These are phyloP conservation scores for Alternaria arbusti DNA, from an alignment of 2,329 filamentous ascomycete genomes.

Conservation along the genomic window DNA sequence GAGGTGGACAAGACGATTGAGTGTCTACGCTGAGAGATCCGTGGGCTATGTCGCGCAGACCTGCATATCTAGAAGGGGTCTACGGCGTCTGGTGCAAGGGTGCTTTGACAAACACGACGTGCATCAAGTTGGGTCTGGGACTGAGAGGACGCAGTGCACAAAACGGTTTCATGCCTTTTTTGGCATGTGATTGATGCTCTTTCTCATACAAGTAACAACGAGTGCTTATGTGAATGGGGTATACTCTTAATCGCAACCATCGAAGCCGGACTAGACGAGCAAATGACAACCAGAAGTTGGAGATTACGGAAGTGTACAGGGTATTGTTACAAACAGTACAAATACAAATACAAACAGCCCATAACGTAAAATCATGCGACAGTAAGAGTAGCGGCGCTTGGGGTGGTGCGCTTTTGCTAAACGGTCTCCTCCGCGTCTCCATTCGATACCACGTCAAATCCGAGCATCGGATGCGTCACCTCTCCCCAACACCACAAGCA, in stretches of 20 bases:
- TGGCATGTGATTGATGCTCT: too few species aligned
- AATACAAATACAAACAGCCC: neutral
- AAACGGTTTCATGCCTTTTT: neutral
- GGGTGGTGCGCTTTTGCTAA: neutral
- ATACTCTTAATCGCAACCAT: neutral
- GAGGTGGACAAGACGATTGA: neutral
- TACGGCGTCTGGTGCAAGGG: neutral
- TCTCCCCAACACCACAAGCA: conserved; percentile 27
- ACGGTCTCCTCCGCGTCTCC: neutral
- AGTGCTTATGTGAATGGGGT: neutral
- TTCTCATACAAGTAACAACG: neutral
- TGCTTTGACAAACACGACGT: neutral
- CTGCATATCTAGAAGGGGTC: too few species aligned
- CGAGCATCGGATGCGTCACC: conserved; percentile 4
- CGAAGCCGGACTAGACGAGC: neutral
- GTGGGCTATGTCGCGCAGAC: neutral
- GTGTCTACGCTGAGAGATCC: neutral
- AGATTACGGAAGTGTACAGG: neutral
- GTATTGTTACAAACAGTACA: neutral
- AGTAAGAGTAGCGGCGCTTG: neutral
- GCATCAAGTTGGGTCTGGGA: neutral
- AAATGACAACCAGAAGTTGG: neutral
- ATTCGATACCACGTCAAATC: neutral
- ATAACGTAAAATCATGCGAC: neutral
- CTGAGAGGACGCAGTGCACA: neutral